Evolutionary conservation across 306 rosid genomes (phyloP).

Genomic region (barrel medic (Medicago truncatula)): DNA sequence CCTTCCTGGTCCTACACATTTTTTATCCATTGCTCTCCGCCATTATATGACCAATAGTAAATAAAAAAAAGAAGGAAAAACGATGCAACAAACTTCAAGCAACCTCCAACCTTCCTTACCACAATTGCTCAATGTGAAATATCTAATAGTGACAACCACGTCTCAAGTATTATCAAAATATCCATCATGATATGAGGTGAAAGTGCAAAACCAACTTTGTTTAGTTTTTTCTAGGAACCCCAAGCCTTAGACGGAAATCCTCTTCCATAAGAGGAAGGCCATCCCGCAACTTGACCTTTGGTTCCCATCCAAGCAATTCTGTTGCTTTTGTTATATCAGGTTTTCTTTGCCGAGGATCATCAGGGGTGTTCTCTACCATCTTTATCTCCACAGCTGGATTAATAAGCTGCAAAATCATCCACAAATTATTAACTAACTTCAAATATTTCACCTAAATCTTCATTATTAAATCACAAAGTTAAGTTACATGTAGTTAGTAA

Average conservation of each 20-base stretch:
- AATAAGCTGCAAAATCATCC: slow-evolving; percentile 65
- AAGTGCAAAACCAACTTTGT: slow-evolving; percentile 4
- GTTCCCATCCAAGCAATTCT: slow-evolving; percentile 81
- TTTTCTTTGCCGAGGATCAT: slow-evolving; percentile 83
- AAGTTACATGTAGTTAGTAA: background rate
- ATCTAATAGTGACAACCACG: slow-evolving; percentile 12
- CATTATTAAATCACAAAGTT: background rate
- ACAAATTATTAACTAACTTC: background rate
- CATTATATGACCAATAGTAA: background rate
- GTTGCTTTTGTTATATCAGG: slow-evolving; percentile 79
- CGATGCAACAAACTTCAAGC: background rate
- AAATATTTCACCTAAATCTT: slow-evolving; percentile 6
- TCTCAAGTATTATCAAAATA: slow-evolving; percentile 20
- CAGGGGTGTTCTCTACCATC: slow-evolving; percentile 85
- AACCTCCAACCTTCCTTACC: slow-evolving; percentile 15
- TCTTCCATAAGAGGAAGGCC: slow-evolving; percentile 92
- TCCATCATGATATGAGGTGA: slow-evolving; percentile 15
- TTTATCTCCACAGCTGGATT: slow-evolving; percentile 74
- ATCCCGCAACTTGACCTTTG: slow-evolving; percentile 67
- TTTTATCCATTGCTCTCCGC: background rate
- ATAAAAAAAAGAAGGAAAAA: background rate
- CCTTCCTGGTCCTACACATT: background rate
- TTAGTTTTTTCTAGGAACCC: slow-evolving; percentile 54
- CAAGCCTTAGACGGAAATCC: slow-evolving; percentile 77
- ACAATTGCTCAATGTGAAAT: background rate